A percentile compares a stretch with the other conserved stretches of the same genome.
Evolutionary conservation across 345 rosid species (phyloP).

Genomic region (Rhodomyrtus tomentosa): DNA sequence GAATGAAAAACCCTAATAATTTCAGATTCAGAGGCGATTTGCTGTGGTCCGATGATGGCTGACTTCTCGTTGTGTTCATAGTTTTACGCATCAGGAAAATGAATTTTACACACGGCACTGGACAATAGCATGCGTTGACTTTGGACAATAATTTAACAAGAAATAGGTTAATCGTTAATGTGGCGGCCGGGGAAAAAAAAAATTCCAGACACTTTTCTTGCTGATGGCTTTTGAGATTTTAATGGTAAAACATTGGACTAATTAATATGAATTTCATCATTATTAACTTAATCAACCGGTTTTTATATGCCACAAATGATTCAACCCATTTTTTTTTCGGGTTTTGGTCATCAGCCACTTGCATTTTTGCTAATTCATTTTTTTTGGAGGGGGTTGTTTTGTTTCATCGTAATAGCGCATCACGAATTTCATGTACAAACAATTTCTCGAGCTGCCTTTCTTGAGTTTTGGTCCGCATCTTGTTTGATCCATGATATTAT

Average conservation of each 20-base stretch:
- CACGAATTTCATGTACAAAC: neutral
- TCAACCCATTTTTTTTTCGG: neutral
- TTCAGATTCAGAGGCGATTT: neutral
- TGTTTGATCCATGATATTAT: neutral
- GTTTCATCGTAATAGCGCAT: neutral
- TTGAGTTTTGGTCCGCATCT: neutral
- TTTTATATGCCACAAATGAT: neutral
- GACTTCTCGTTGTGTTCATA: neutral
- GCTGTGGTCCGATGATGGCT: neutral
- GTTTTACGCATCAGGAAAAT: neutral
- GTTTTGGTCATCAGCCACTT: neutral
- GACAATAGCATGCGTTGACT: neutral
- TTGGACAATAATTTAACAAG: neutral
- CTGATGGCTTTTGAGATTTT: neutral
- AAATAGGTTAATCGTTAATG: neutral
- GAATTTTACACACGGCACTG: neutral
- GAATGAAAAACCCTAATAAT: neutral
- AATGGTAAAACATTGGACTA: neutral
- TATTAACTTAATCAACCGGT: neutral
- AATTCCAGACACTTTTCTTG: neutral
- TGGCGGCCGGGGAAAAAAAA: neutral
- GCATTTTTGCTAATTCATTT: neutral
- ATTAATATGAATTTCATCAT: neutral
- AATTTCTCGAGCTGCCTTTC: neutral
- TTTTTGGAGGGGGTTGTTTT: too few species aligned